A percentile compares a stretch with the other conserved stretches of the same genome.
These are phyloP conservation scores for Ambrosiella cleistominuta DNA, from an alignment of 2,329 filamentous ascomycete genomes.

Conservation along the genomic window DNA sequence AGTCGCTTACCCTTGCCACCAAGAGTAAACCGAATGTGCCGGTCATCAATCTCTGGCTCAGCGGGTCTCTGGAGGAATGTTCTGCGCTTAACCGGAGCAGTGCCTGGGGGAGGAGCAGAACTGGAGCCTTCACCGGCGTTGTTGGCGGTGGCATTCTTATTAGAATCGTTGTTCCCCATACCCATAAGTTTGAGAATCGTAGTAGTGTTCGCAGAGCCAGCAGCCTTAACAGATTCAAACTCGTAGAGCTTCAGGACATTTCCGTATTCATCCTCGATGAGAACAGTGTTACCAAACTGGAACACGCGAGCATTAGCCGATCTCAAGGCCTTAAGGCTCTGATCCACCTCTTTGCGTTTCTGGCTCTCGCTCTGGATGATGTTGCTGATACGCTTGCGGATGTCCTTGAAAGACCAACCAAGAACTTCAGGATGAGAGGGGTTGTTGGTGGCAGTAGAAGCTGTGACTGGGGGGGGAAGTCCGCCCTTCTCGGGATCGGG, in stretches of 20 bases:
- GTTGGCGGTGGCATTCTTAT: neutral
- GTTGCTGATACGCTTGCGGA: constrained; percentile 33
- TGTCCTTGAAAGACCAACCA: constrained; percentile 21
- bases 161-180: constrained; percentile 21
- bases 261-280: constrained; percentile 72
- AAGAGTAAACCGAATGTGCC: constrained; percentile 59
- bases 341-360: constrained; percentile 37
- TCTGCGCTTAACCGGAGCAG: constrained; percentile 20
- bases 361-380: constrained; percentile 43
- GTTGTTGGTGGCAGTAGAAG: constrained; percentile 13
- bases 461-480: constrained; percentile 5
- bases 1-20: constrained; percentile 54
- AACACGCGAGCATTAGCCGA: constrained; percentile 66
- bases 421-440: neutral
- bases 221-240: constrained; percentile 37
- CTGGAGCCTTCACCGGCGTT: constrained; percentile 16
- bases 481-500: constrained; percentile 15
- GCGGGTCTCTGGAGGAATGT: constrained; percentile 19
- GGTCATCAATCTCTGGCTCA: constrained; percentile 45
- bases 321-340: constrained; percentile 35
- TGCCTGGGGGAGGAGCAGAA: constrained; percentile 15
- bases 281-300: constrained; percentile 74
- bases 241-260: constrained; percentile 77
- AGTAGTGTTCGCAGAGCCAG: constrained; percentile 16
- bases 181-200: constrained; percentile 36